Evolutionary conservation across 2,329 filamentous ascomycete genomes (phyloP).

Genomic region (Sclerotinia spermophila): DNA sequence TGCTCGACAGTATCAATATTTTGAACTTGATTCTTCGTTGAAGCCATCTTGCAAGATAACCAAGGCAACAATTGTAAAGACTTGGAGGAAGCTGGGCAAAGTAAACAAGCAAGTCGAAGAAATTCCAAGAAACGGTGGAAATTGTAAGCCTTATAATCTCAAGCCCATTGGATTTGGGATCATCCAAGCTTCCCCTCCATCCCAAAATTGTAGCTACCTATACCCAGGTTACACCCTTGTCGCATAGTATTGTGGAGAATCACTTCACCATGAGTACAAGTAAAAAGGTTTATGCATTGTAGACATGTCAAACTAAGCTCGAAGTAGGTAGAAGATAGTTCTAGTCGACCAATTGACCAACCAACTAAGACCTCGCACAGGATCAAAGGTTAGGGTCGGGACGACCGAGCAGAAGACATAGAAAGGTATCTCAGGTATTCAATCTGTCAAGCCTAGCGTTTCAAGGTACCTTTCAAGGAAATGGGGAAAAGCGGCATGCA

Average conservation of each 20-base stretch:
- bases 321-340: background rate
- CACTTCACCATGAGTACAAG: background rate
- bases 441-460: background rate
- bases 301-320: background rate
- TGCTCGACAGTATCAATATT: conserved; percentile 10
- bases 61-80: background rate
- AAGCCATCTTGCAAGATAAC: conserved; percentile 7
- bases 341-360: background rate
- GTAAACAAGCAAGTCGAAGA: conserved; percentile 2
- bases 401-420: background rate
- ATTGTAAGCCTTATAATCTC: conserved; percentile 3
- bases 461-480: background rate
- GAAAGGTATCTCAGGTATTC: background rate
- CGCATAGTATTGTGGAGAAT: background rate
- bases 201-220: background rate
- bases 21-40: background rate
- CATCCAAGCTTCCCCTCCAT: conserved; percentile 2
- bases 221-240: conserved; percentile 7
- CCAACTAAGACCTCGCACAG: background rate
- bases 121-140: background rate
- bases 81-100: conserved; percentile 1
- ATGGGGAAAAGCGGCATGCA: background rate
- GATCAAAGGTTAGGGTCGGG: background rate
- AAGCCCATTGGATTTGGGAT: background rate
- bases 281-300: background rate